Conservation (phyloP, 306 rosid species). For the Fragaria iinumae region DNA sequence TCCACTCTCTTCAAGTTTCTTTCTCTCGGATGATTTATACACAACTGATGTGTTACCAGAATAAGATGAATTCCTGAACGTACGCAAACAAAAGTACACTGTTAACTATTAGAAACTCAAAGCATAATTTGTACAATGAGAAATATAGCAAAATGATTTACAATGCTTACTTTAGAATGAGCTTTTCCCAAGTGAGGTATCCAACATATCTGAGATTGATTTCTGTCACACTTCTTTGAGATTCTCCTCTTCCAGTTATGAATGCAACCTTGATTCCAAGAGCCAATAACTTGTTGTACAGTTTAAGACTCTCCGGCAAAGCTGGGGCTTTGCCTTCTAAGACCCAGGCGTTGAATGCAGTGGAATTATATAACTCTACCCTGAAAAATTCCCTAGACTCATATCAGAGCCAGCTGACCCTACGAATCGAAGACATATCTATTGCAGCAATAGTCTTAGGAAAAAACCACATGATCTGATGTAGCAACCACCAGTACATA, state of each 20-base stretch:
- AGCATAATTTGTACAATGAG: background rate
- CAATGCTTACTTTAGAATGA: slow-evolving; percentile 44
- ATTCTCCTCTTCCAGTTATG: slow-evolving; percentile 43
- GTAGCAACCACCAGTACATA: background rate
- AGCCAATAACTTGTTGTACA: slow-evolving; percentile 34
- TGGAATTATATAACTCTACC: slow-evolving; percentile 25
- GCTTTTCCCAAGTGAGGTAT: slow-evolving; percentile 41
- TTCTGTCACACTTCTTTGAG: slow-evolving; percentile 2
- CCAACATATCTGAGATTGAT: slow-evolving; percentile 45
- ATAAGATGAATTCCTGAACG: slow-evolving; percentile 29
- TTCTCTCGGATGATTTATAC: slow-evolving; percentile 52
- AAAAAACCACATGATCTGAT: background rate
- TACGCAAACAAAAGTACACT: too few relatives aligned
- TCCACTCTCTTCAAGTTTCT: slow-evolving; percentile 37
- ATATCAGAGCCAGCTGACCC: background rate
- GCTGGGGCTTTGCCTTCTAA: slow-evolving; percentile 35
- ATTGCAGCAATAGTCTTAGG: background rate
- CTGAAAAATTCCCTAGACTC: slow-evolving; percentile 27
- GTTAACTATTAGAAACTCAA: background rate
- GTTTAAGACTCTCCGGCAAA: slow-evolving; percentile 44
- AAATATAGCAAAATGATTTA: background rate
- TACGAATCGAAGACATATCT: background rate
- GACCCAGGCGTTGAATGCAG: slow-evolving; percentile 34
- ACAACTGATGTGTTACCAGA: slow-evolving; percentile 27
- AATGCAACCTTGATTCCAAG: slow-evolving; percentile 48